phyloP scores from a whole-genome alignment of 2,329 filamentous ascomycete species.

The Dactylellina drechsleri region DNA sequence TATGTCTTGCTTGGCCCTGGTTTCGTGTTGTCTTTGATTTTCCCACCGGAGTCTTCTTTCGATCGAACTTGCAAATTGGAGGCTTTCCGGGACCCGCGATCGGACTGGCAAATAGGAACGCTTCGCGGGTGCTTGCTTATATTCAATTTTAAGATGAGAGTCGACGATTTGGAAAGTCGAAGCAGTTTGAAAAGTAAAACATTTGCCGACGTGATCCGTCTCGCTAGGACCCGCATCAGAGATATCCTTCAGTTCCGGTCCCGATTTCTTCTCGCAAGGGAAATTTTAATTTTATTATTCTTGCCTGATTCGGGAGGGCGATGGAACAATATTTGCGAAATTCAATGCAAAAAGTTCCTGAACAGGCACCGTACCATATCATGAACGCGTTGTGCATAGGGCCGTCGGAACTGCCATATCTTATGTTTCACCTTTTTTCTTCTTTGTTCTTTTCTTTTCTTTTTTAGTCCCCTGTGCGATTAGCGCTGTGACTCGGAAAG shows the following conservation, averaged over 20 bases:
- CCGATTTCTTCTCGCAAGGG: conserved; percentile 2
- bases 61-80: too few relatives aligned
- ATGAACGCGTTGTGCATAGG: too few relatives aligned
- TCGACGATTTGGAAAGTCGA: conserved; percentile 45
- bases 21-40: conserved; percentile 53
- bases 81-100: not conserved
- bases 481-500: not conserved
- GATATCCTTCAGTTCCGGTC: conserved; percentile 5
- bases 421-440: too few relatives aligned
- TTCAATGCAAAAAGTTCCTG: not conserved
- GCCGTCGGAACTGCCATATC: not conserved
- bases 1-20: conserved; percentile 50
- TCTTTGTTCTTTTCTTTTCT: too few relatives aligned
- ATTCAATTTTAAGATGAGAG: conserved; percentile 15
- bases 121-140: conserved; percentile 16
- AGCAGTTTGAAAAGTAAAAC: conserved; percentile 46
- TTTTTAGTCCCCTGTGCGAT: not conserved
- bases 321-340: conserved; percentile 1
- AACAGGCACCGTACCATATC: too few relatives aligned
- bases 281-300: not conserved
- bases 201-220: conserved; percentile 54
- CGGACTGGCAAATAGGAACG: conserved; percentile 37
- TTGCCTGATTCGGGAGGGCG: not conserved
- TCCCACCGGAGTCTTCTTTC: conserved; percentile 8
- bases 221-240: conserved; percentile 53